phyloP scores from a whole-genome alignment of 306 rosid species.

The Datisca glomerata region DNA sequence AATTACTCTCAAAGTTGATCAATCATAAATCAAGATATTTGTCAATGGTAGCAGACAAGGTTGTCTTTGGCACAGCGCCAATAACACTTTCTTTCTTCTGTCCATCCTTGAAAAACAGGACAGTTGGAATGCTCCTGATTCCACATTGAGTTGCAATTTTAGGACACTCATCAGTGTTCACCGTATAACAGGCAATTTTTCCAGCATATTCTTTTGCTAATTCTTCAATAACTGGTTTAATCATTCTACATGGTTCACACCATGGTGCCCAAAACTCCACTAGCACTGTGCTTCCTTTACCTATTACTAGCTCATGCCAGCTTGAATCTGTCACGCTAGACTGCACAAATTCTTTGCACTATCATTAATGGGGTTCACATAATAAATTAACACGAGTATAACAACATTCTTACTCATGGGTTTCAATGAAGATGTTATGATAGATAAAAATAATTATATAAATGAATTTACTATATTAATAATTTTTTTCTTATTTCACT shows the following conservation, averaged over 20 bases:
- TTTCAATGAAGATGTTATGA: no score
- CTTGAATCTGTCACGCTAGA: conserved; percentile 61
- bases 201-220: conserved; percentile 71
- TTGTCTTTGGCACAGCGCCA: conserved; percentile 87
- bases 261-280: conserved; percentile 98
- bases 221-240: conserved; percentile 71
- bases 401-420: no score
- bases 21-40: conserved; percentile 42
- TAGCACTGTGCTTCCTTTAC: conserved; percentile 58
- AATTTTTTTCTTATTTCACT: no score
- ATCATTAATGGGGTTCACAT: no score
- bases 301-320: conserved; percentile 61
- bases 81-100: conserved; percentile 76
- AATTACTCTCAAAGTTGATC: no score
- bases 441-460: no score
- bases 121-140: conserved; percentile 94
- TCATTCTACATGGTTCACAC: conserved; percentile 93
- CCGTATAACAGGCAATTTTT: conserved; percentile 55
- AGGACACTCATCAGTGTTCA: conserved; percentile 73
- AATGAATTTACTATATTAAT: no score
- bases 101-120: conserved; percentile 79
- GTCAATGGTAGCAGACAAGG: conserved; percentile 59
- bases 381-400: no score
- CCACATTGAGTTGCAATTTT: conserved; percentile 65
- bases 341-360: conserved; percentile 24